A percentile compares a stretch with the other conserved stretches of the same genome.
phyloP scores from a whole-genome alignment of 1,139 yeast species.

The Lodderomyces pseudojiufengensis region DNA sequence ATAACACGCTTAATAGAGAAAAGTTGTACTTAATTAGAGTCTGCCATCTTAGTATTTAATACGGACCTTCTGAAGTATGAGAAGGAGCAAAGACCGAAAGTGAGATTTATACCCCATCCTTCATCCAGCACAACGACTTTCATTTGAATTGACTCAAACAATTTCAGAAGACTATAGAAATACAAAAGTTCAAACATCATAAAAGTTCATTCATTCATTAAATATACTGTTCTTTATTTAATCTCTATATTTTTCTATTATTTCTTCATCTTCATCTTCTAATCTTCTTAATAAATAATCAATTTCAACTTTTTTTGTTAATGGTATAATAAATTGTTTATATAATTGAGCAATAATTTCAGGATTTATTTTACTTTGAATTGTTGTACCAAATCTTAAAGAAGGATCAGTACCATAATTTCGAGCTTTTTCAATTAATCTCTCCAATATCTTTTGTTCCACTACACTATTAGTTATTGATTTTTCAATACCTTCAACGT shows the following conservation, averaged over 20 bases:
- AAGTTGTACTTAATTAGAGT: no score
- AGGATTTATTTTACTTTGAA: slow-evolving; percentile 77
- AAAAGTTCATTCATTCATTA: no score
- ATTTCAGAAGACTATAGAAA: no score
- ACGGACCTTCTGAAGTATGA: no score
- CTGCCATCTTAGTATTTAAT: no score
- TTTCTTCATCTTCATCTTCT: slow-evolving; percentile 46
- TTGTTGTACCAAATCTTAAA: slow-evolving; percentile 60
- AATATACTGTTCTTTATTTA: no score
- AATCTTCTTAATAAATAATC: slow-evolving; percentile 82
- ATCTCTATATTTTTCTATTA: slow-evolving; percentile 12
- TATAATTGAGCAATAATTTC: slow-evolving; percentile 78
- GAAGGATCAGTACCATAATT: slow-evolving; percentile 89
- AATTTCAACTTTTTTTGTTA: slow-evolving; percentile 92
- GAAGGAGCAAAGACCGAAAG: no score
- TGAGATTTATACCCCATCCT: no score
- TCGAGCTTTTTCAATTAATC: slow-evolving; percentile 75
- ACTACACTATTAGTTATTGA: slow-evolving; percentile 86
- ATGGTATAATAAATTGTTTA: slow-evolving; percentile 83
- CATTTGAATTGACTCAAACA: no score
- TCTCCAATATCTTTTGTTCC: slow-evolving; percentile 74
- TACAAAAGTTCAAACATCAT: no score
- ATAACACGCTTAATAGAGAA: no score
- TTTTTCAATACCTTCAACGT: slow-evolving; percentile 67
- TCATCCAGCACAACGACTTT: no score